Percentiles rank a stretch among this genome's conserved stretches.
These are phyloP conservation scores for Apostasia ramifera DNA, from an alignment of 106 monocot genomes.

Conservation along the genomic window DNA sequence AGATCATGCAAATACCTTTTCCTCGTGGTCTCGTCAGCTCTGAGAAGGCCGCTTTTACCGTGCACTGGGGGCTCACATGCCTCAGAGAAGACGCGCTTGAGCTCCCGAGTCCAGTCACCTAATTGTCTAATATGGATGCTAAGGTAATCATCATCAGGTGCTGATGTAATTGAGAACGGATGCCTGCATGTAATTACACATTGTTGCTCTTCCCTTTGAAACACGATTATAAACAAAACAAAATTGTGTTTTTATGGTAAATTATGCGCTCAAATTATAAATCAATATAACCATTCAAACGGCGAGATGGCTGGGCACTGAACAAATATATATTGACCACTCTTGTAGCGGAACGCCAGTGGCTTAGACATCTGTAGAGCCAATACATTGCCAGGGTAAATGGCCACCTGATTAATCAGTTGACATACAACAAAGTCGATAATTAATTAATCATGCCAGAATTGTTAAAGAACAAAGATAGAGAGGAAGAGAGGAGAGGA, in stretches of 20 bases:
- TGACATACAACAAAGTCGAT: neutral
- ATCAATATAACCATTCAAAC: conserved; percentile 67
- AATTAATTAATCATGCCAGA: neutral
- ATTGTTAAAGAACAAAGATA: no score
- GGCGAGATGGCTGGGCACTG: conserved; percentile 82
- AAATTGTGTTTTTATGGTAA: neutral
- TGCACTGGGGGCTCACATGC: conserved; percentile 53
- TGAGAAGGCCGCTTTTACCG: conserved; percentile 65
- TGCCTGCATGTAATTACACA: conserved; percentile 28
- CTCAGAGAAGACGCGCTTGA: conserved; percentile 51
- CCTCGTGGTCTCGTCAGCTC: conserved; percentile 63
- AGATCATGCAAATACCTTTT: conserved; percentile 24
- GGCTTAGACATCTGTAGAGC: conserved; percentile 87
- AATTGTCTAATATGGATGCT: conserved; percentile 65
- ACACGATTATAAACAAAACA: neutral
- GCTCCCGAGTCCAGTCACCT: conserved; percentile 71
- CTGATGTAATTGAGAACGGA: conserved; percentile 78
- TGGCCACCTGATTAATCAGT: conserved; percentile 56
- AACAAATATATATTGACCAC: conserved; percentile 94
- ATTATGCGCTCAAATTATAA: no score
- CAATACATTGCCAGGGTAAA: conserved; percentile 90
- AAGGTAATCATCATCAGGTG: conserved; percentile 61
- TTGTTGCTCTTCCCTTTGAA: neutral
- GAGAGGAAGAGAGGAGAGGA: no score
- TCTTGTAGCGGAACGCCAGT: conserved; percentile 72